phyloP scores from a whole-genome alignment of 192 early-diverging fungal genomes.

The Diversispora epigaea region DNA sequence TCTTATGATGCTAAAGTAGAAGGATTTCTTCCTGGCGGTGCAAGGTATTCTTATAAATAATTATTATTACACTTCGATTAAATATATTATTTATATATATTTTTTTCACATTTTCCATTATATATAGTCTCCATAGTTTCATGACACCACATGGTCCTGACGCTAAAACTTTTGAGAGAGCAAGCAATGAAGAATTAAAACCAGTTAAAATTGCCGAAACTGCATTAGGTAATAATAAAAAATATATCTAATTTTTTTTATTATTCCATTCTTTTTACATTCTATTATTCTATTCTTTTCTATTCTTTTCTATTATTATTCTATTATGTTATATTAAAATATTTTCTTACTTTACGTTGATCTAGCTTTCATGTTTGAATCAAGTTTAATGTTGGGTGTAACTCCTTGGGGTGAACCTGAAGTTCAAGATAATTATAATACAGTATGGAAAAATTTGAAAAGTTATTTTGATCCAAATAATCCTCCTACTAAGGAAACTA shows the following conservation, averaged over 20 bases:
- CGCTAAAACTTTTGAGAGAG: constrained; percentile 69
- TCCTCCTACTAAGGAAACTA: neutral
- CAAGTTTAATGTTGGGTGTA: constrained; percentile 73
- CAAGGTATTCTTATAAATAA: constrained; percentile 52
- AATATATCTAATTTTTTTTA: neutral
- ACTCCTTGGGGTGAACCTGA: constrained; percentile 80
- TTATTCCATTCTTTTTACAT: neutral
- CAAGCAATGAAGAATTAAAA: constrained; percentile 65
- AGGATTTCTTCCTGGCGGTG: constrained; percentile 92
- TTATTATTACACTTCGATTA: neutral
- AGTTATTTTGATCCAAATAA: constrained; percentile 46
- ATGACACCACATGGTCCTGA: constrained; percentile 97
- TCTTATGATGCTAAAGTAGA: constrained; percentile 91
- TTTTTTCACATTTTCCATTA: neutral
- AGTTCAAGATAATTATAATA: constrained; percentile 82
- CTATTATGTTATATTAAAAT: neutral
- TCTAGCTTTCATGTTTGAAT: constrained; percentile 97
- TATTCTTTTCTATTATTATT: neutral
- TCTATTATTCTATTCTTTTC: neutral
- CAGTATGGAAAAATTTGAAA: constrained; percentile 74
- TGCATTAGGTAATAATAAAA: constrained; percentile 39
- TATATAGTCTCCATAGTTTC: constrained; percentile 60
- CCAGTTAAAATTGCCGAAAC: constrained; percentile 81
- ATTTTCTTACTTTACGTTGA: neutral
- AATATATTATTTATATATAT: neutral